These are phyloP conservation scores for Lithospermum erythrorhizon DNA, from an alignment of 257 asterid genomes.

Conservation along the genomic window DNA sequence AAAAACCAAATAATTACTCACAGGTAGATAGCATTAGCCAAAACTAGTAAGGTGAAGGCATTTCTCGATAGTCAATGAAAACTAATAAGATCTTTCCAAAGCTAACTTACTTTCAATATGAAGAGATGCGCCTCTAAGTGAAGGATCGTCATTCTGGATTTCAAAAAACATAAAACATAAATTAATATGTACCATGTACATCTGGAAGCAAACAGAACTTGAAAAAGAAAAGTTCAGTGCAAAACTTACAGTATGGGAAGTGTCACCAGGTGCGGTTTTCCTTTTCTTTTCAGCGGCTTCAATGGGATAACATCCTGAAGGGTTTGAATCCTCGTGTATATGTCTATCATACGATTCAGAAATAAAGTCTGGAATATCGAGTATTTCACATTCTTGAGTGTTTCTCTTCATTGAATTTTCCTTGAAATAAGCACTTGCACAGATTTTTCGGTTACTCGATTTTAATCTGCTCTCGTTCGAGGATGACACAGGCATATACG, in stretches of 20 bases:
- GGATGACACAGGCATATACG: slow-evolving; percentile 14
- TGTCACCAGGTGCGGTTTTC: slow-evolving; percentile 30
- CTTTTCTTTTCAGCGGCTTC: slow-evolving; percentile 37
- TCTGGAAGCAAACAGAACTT: not conserved
- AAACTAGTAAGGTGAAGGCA: no score
- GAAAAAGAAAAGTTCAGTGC: slow-evolving; percentile 1
- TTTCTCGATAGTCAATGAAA: no score
- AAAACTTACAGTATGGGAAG: slow-evolving; percentile 33
- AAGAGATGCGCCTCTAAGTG: slow-evolving; percentile 24
- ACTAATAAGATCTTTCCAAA: not conserved
- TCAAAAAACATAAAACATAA: slow-evolving; percentile 7
- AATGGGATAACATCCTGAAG: slow-evolving; percentile 15
- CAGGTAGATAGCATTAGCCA: not conserved
- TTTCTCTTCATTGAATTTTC: slow-evolving; percentile 23
- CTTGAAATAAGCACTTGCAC: slow-evolving; percentile 23
- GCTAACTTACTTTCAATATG: slow-evolving; percentile 11
- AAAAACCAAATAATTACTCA: not conserved
- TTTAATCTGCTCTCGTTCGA: slow-evolving; percentile 19
- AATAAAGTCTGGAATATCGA: slow-evolving; percentile 5
- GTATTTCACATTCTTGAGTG: slow-evolving; percentile 12
- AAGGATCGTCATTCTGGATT: slow-evolving; percentile 33
- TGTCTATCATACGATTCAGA: slow-evolving; percentile 16
- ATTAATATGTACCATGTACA: not conserved
- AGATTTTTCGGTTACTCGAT: slow-evolving; percentile 17
- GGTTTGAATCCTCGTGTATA: slow-evolving; percentile 11